Conservation (phyloP, 106 monocot genomes). For the Vanilla planifolia region DNA sequence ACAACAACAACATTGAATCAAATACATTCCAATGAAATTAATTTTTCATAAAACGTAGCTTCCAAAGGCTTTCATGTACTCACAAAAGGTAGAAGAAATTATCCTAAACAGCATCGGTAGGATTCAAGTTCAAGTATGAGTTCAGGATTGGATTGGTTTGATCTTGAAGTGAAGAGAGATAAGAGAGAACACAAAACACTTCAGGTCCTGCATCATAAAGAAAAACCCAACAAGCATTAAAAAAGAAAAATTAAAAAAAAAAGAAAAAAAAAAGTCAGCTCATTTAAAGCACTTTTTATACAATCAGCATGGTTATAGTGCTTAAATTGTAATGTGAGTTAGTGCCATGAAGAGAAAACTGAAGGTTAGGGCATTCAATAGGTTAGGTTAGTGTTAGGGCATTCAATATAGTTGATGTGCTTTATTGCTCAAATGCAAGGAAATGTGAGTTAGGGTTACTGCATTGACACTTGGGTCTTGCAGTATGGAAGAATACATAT, state of each 20-base stretch:
- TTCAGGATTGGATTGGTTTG: constrained; percentile 15
- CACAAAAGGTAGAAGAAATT: neutral
- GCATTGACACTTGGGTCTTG: too few relatives aligned
- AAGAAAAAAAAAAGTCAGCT: neutral
- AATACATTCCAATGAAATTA: too few relatives aligned
- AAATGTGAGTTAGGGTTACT: too few relatives aligned
- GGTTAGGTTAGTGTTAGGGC: neutral
- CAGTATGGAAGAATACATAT: too few relatives aligned
- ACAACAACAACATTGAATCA: too few relatives aligned
- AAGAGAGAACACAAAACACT: constrained; percentile 14
- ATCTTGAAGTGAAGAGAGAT: constrained; percentile 17
- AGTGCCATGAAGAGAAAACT: neutral
- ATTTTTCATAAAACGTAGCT: too few relatives aligned
- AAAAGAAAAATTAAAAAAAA: neutral
- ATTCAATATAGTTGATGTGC: too few relatives aligned
- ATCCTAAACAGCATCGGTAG: neutral
- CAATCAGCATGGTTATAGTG: neutral
- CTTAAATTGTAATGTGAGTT: neutral
- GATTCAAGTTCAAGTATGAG: neutral
- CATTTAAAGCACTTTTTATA: neutral
- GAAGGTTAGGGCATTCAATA: neutral
- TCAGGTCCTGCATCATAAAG: constrained; percentile 11
- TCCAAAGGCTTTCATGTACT: too few relatives aligned
- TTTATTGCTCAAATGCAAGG: too few relatives aligned
- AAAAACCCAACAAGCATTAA: neutral